Evolutionary conservation across 2,329 filamentous ascomycete species (phyloP).

Genomic region (Alternaria longipes): DNA sequence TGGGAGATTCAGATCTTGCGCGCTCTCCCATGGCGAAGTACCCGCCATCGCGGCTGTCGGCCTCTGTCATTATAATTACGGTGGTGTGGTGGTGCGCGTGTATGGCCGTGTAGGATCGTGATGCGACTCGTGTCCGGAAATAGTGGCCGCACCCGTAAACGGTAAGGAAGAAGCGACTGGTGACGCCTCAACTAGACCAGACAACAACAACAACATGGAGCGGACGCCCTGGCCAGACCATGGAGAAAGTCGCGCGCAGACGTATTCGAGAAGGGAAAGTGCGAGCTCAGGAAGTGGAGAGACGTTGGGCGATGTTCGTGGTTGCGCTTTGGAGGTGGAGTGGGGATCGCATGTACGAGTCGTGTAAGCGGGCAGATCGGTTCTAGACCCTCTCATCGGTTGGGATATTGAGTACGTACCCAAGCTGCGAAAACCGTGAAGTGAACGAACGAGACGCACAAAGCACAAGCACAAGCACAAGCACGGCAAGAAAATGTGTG

Average conservation of each 20-base stretch:
- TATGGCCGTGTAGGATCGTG: not conserved
- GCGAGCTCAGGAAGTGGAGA: conserved; percentile 11
- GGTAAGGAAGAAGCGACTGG: not conserved
- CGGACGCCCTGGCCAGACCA: conserved; percentile 2
- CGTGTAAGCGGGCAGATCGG: conserved; percentile 28
- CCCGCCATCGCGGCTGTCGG: conserved; percentile 28
- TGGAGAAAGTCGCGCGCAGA: conserved; percentile 7
- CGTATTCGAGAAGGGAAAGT: not conserved
- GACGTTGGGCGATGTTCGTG: conserved; percentile 16
- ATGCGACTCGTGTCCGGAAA: conserved; percentile 4
- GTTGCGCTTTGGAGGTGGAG: conserved; percentile 18
- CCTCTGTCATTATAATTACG: conserved; percentile 33
- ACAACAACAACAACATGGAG: conserved; percentile 5
- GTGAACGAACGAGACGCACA: not conserved
- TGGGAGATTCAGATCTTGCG: conserved; percentile 34
- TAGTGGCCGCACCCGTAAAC: conserved; percentile 1
- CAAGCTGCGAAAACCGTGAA: not conserved
- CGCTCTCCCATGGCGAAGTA: conserved; percentile 43
- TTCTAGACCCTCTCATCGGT: conserved; percentile 26
- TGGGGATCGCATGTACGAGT: conserved; percentile 21
- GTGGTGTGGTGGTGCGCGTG: conserved; percentile 6
- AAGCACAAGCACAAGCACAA: conserved; percentile 12
- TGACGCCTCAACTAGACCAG: conserved; percentile 11
- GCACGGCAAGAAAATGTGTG: conserved; percentile 6
- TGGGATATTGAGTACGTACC: not conserved